Evolutionary conservation across 148 eudicot genomes (phyloP).

Genomic region (Pouteria glomerata): DNA sequence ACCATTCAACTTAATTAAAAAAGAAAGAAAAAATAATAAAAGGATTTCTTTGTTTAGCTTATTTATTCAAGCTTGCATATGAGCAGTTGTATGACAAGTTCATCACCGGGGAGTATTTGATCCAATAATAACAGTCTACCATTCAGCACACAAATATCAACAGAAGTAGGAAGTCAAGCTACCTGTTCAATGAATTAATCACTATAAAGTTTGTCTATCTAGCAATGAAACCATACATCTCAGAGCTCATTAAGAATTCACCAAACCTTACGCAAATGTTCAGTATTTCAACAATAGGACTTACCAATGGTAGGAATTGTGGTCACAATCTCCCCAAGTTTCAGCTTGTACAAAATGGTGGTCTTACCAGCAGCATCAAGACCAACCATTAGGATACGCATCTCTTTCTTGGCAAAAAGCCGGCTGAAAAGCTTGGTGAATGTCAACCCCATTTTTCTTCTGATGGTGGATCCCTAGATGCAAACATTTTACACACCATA

Average conservation of each 20-base stretch:
- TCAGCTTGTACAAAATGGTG: constrained; percentile 48
- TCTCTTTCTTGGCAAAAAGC: no score
- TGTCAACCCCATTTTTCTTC: constrained; percentile 41
- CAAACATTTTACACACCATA: neutral
- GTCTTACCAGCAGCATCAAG: no score
- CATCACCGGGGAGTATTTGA: neutral
- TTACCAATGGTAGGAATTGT: constrained; percentile 52
- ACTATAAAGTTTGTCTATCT: neutral
- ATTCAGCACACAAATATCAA: neutral
- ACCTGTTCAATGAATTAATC: neutral
- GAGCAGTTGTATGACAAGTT: no score
- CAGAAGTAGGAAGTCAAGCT: neutral
- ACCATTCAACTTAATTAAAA: neutral
- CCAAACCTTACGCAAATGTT: neutral
- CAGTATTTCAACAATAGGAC: neutral
- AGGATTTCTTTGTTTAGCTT: no score
- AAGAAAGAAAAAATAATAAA: neutral
- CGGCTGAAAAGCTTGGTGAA: constrained; percentile 52
- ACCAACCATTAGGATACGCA: constrained; percentile 51
- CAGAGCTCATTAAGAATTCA: neutral
- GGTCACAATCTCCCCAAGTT: no score
- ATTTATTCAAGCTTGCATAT: neutral
- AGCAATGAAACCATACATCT: neutral
- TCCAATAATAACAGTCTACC: neutral
- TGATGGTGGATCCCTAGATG: constrained; percentile 17